Conservation (phyloP, 441 rosid species). For the Erodium texanum region DNA sequence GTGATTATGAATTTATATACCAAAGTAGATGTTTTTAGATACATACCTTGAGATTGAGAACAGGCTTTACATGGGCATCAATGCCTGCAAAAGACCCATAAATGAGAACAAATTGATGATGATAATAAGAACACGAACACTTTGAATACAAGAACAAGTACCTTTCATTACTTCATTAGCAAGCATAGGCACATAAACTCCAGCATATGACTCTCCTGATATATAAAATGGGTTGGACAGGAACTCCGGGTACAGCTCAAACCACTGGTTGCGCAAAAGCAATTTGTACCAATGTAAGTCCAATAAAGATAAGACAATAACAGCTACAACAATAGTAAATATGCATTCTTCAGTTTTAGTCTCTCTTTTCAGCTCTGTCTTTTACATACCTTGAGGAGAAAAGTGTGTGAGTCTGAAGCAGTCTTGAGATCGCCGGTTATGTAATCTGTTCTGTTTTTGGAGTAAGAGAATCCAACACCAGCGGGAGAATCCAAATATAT, state of each 20-base stretch:
- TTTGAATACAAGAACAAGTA: constrained; percentile 14
- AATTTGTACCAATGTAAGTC: neutral
- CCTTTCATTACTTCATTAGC: constrained; percentile 63
- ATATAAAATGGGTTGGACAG: constrained; percentile 68
- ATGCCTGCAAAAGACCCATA: constrained; percentile 25
- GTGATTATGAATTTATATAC: neutral
- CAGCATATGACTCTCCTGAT: constrained; percentile 89
- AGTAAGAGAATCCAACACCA: constrained; percentile 80
- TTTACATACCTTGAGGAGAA: constrained; percentile 52
- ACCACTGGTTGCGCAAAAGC: constrained; percentile 49
- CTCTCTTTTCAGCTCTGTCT: too few relatives aligned
- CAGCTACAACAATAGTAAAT: neutral
- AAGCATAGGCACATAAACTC: constrained; percentile 80
- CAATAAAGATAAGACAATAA: neutral
- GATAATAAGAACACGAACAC: neutral
- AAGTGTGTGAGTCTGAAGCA: constrained; percentile 56
- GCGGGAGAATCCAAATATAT: constrained; percentile 74
- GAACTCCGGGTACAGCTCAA: constrained; percentile 66
- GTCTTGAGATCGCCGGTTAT: constrained; percentile 50
- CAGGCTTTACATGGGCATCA: constrained; percentile 40
- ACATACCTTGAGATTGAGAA: constrained; percentile 57
- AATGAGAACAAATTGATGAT: too few relatives aligned
- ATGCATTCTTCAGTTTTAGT: neutral
- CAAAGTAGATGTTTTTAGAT: neutral
- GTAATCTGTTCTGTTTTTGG: constrained; percentile 49